phyloP scores from a whole-genome alignment of 495 filamentous ascomycete genomes.

The Trichoderma orchidacearum region DNA sequence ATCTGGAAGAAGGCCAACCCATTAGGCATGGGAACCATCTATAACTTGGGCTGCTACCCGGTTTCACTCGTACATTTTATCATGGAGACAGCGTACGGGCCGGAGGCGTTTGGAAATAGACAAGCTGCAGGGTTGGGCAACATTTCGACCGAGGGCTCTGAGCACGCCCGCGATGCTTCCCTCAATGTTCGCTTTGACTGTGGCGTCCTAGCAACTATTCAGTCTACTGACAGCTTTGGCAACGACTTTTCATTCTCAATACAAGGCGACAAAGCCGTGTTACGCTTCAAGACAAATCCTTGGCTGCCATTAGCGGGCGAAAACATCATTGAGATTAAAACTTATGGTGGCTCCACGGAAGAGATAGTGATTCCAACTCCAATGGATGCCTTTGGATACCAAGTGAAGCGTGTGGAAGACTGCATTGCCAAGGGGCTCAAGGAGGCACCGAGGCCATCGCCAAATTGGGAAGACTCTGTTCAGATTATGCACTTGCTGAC shows the following conservation, averaged over 20 bases:
- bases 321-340: not conserved
- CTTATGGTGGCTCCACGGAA: not conserved
- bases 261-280: not conserved
- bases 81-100: not conserved
- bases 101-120: not conserved
- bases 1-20: conserved; percentile 1
- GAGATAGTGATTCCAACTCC: not conserved
- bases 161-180: not conserved
- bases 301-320: not conserved
- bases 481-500: not conserved
- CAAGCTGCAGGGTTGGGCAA: not conserved
- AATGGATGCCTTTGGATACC: not conserved
- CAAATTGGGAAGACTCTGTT: not conserved
- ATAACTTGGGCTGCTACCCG: not conserved
- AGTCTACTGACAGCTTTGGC: not conserved
- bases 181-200: not conserved
- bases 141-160: not conserved
- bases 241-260: not conserved
- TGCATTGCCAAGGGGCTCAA: not conserved
- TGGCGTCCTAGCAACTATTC: not conserved
- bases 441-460: not conserved
- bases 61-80: not conserved
- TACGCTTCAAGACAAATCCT: not conserved
- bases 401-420: not conserved
- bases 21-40: not conserved